Evolutionary conservation across 345 rosid genomes (phyloP).

Genomic region (Excoecaria agallocha): DNA sequence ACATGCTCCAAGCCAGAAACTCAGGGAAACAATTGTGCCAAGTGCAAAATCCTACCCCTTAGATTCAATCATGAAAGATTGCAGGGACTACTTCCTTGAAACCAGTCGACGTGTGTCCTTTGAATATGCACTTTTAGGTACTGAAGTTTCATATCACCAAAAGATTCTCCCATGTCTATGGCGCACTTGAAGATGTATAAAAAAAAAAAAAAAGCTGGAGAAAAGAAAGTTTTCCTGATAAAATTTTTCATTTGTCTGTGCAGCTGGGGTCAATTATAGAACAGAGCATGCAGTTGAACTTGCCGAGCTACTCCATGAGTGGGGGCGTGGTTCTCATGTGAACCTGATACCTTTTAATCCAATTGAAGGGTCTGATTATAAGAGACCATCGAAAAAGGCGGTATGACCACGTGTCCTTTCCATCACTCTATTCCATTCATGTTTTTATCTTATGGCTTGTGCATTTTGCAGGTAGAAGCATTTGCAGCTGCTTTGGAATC

Average conservation of each 20-base stretch:
- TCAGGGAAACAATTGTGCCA: slow-evolving; percentile 84
- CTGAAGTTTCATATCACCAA: slow-evolving; percentile 10
- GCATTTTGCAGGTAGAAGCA: slow-evolving; percentile 51
- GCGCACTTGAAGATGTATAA: not conserved
- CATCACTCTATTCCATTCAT: not conserved
- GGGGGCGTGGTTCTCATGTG: slow-evolving; percentile 83
- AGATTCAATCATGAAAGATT: slow-evolving; percentile 87
- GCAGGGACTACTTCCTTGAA: slow-evolving; percentile 75
- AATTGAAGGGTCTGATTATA: slow-evolving; percentile 79
- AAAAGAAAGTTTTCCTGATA: not conserved
- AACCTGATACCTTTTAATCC: slow-evolving; percentile 94
- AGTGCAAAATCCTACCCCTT: slow-evolving; percentile 95
- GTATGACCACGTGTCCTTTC: slow-evolving; percentile 35
- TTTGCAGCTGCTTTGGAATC: slow-evolving; percentile 72
- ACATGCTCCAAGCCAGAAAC: slow-evolving; percentile 91
- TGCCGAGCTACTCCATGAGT: slow-evolving; percentile 71
- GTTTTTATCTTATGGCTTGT: not conserved
- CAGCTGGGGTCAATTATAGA: slow-evolving; percentile 90
- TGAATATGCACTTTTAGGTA: slow-evolving; percentile 93
- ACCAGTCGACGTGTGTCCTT: slow-evolving; percentile 86
- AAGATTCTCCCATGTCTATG: not conserved
- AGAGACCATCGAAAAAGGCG: slow-evolving; percentile 72
- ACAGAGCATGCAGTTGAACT: slow-evolving; percentile 78
- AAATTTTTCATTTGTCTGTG: slow-evolving; percentile 20
- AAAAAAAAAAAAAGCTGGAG: not conserved